Conservation (phyloP, 2,329 filamentous ascomycete genomes). For the Periglandula ipomoeae region DNA sequence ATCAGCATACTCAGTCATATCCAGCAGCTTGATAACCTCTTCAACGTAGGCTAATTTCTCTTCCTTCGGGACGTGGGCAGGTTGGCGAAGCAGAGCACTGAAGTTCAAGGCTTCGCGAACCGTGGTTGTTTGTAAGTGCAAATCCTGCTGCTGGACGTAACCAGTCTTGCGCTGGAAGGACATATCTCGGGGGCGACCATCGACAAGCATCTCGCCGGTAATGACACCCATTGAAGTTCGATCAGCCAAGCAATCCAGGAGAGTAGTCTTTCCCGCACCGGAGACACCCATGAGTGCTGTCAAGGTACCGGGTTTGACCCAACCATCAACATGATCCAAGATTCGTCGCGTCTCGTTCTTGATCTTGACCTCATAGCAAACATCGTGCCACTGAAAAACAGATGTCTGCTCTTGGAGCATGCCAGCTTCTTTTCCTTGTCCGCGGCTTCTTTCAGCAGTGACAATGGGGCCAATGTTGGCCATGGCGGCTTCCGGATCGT, state of each 20-base stretch:
- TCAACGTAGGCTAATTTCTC: constrained; percentile 86
- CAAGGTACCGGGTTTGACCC: constrained; percentile 85
- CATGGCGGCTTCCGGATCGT: constrained; percentile 47
- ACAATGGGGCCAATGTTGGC: constrained; percentile 39
- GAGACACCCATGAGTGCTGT: constrained; percentile 89
- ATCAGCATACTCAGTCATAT: constrained; percentile 85
- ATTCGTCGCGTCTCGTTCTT: constrained; percentile 68
- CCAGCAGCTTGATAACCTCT: constrained; percentile 81
- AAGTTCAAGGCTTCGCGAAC: constrained; percentile 84
- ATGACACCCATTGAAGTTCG: constrained; percentile 86
- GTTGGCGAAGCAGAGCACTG: constrained; percentile 77
- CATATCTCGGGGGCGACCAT: constrained; percentile 57
- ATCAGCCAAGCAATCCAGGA: constrained; percentile 77
- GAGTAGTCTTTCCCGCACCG: constrained; percentile 88
- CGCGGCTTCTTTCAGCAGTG: constrained; percentile 32
- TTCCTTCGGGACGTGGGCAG: constrained; percentile 56
- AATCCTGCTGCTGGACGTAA: constrained; percentile 87
- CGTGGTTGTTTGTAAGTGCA: constrained; percentile 75
- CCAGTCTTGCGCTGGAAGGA: constrained; percentile 90
- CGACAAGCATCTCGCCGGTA: constrained; percentile 67
- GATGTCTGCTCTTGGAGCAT: constrained; percentile 52
- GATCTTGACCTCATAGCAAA: constrained; percentile 71
- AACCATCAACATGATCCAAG: constrained; percentile 79
- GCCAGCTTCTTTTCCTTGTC: constrained; percentile 28
- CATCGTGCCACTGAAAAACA: constrained; percentile 78